phyloP scores from a whole-genome alignment of 2,329 filamentous ascomycete species.

The Talaromyces sp. region DNA sequence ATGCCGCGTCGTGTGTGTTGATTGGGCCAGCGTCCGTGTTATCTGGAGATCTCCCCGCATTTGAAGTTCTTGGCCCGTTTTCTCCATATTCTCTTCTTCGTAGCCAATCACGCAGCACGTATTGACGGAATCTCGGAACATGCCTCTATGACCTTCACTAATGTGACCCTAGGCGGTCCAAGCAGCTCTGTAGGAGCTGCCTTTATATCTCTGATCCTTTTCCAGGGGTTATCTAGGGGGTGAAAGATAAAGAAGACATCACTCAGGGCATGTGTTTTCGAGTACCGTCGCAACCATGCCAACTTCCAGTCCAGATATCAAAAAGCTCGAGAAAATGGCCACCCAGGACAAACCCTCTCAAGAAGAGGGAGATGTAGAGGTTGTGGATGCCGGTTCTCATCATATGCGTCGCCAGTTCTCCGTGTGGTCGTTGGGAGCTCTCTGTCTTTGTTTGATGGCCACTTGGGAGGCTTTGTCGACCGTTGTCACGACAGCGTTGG shows the following conservation, averaged over 20 bases:
- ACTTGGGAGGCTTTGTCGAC: not conserved
- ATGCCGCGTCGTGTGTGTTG: not conserved
- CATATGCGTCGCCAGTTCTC: not conserved
- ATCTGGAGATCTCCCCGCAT: not conserved
- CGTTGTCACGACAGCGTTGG: not conserved
- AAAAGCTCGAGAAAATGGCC: not conserved
- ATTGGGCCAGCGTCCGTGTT: not conserved
- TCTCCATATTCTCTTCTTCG: not conserved
- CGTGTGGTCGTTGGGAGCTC: not conserved
- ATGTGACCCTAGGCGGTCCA: not conserved
- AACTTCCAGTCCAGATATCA: not conserved
- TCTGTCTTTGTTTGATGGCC: not conserved
- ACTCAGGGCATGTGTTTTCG: not conserved
- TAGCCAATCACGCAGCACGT: not conserved
- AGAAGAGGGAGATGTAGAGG: not conserved
- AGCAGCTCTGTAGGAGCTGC: not conserved
- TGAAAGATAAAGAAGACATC: not conserved
- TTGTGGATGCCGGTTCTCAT: not conserved
- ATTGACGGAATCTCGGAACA: not conserved
- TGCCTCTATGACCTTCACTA: not conserved
- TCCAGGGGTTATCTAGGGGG: not conserved
- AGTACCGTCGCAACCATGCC: not conserved
- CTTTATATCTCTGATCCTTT: not conserved
- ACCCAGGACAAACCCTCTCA: not conserved
- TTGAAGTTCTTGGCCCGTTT: not conserved